Conservation (phyloP, 495 filamentous ascomycete genomes). For the Trypethelium eluteriae region DNA sequence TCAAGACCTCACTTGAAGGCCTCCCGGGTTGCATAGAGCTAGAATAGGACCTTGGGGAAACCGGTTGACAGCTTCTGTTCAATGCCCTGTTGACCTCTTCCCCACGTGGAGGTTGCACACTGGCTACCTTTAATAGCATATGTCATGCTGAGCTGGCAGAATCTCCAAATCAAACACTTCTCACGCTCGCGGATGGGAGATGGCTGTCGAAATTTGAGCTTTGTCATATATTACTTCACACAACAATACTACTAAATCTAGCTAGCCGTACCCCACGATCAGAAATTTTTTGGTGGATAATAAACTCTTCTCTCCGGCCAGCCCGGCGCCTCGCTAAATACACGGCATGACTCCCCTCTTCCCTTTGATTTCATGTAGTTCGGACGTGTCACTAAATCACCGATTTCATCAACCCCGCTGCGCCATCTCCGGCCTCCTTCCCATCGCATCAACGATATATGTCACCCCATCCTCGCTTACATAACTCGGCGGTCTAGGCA, state of each 20-base stretch:
- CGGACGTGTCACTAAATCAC: background rate
- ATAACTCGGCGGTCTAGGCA: constrained; percentile 3
- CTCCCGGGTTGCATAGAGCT: background rate
- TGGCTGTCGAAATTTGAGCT: too few relatives aligned
- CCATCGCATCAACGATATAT: background rate
- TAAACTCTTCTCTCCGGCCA: background rate
- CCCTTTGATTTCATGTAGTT: background rate
- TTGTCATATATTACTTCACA: too few relatives aligned
- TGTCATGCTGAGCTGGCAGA: too few relatives aligned
- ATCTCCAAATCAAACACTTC: too few relatives aligned
- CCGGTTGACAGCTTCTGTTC: too few relatives aligned
- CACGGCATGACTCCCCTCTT: background rate
- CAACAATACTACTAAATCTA: too few relatives aligned
- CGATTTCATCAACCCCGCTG: background rate
- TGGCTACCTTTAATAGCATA: too few relatives aligned
- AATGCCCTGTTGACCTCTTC: background rate
- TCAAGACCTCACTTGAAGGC: background rate
- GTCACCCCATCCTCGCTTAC: background rate
- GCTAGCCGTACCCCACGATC: too few relatives aligned
- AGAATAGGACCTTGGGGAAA: too few relatives aligned
- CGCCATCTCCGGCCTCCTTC: constrained; percentile 3
- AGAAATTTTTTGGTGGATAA: too few relatives aligned
- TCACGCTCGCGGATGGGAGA: too few relatives aligned
- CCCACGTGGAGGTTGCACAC: background rate
- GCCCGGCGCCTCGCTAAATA: background rate